These are phyloP conservation scores for Arthrobotrys entomopaga DNA, from an alignment of 2,329 filamentous ascomycete species.

Conservation along the genomic window DNA sequence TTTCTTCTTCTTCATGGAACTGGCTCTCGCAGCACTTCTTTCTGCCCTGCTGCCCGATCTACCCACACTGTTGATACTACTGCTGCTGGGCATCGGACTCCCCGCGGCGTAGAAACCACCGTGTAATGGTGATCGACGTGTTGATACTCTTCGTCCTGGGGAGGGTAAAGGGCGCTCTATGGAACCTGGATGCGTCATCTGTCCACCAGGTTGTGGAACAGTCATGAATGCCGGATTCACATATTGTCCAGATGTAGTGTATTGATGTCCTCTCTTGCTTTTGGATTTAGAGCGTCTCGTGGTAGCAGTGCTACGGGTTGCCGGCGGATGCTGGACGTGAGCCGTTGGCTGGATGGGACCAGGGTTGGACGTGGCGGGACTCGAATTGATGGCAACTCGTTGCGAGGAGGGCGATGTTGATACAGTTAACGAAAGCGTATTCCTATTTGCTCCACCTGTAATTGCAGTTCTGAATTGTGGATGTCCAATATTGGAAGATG, in stretches of 20 bases:
- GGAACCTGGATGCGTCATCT: constrained; percentile 9
- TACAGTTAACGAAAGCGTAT: constrained; percentile 37
- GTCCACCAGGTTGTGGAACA: constrained; percentile 22
- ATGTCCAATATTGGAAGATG: constrained; percentile 24
- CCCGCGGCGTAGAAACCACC: constrained; percentile 40
- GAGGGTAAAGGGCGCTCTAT: constrained; percentile 40
- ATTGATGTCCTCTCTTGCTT: constrained; percentile 27
- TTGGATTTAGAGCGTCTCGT: constrained; percentile 26
- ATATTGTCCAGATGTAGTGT: constrained; percentile 12
- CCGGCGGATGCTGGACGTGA: constrained; percentile 3
- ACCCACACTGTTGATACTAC: constrained; percentile 43
- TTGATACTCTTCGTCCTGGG: constrained; percentile 37
- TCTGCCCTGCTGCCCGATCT: constrained; percentile 55
- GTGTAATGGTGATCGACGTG: constrained; percentile 44
- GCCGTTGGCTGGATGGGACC: neutral
- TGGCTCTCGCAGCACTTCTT: constrained; percentile 57
- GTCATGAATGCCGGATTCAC: constrained; percentile 48
- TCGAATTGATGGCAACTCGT: constrained; percentile 16
- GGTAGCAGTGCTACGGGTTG: constrained; percentile 12
- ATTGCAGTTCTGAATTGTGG: constrained; percentile 52
- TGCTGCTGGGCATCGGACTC: constrained; percentile 41
- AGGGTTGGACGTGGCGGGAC: neutral
- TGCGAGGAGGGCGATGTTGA: constrained; percentile 32
- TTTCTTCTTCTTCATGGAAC: constrained; percentile 56
- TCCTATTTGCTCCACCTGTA: constrained; percentile 16